These are phyloP conservation scores for Colletotrichum limetticola DNA, from an alignment of 2,329 filamentous ascomycete species.

Conservation along the genomic window DNA sequence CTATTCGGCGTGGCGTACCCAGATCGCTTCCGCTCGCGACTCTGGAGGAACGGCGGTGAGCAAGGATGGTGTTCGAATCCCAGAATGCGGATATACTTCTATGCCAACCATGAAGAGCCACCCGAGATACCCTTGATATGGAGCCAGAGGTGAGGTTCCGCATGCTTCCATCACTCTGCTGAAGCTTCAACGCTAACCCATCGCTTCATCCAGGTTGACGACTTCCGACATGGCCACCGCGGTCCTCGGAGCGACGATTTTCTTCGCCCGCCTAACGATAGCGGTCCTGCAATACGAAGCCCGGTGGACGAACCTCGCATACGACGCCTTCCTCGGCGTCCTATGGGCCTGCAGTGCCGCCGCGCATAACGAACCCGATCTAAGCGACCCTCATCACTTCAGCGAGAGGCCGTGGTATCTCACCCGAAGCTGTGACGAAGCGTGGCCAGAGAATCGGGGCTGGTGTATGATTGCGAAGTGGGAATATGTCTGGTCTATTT, in stretches of 20 bases:
- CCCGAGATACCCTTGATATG: conserved; percentile 43
- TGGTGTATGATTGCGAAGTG: background rate
- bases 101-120: conserved; percentile 43
- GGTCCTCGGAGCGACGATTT: conserved; percentile 42
- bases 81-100: conserved; percentile 42
- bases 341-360: conserved; percentile 42
- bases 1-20: conserved; percentile 41
- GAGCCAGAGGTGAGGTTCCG: conserved; percentile 39
- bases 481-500: background rate
- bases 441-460: background rate
- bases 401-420: conserved; percentile 43
- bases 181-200: background rate
- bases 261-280: conserved; percentile 40
- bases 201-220: conserved; percentile 36
- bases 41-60: conserved; percentile 43
- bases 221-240: conserved; percentile 44
- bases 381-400: conserved; percentile 38
- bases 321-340: conserved; percentile 42
- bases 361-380: conserved; percentile 39
- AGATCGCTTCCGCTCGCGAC: conserved; percentile 37
- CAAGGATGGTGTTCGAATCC: conserved; percentile 46
- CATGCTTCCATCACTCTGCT: background rate
- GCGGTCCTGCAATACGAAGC: conserved; percentile 37
- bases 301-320: conserved; percentile 36
- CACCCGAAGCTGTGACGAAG: conserved; percentile 35